phyloP scores from a whole-genome alignment of 768 basidiomycete species.

The Serpula lacrymans region DNA sequence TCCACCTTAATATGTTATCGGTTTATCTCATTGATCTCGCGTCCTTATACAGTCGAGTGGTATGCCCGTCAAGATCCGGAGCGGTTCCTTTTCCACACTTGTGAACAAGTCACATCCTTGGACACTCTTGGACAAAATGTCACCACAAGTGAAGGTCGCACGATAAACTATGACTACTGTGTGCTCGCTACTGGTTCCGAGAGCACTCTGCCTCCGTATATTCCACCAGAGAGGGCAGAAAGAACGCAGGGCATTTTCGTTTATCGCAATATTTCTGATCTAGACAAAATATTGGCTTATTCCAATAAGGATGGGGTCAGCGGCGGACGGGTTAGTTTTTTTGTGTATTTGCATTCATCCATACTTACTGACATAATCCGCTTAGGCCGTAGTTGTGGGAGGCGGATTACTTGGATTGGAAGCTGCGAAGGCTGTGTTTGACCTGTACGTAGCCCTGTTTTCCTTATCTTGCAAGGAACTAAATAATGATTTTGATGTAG shows the following conservation, averaged over 20 bases:
- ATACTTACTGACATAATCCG: not conserved
- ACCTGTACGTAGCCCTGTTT: constrained; percentile 37
- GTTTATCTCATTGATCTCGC: not conserved
- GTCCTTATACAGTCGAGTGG: constrained; percentile 45
- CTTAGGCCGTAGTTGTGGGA: constrained; percentile 58
- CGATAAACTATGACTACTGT: constrained; percentile 55
- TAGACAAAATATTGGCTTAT: constrained; percentile 62
- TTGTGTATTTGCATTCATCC: not conserved
- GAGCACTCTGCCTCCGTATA: constrained; percentile 59
- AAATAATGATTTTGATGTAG: constrained; percentile 5
- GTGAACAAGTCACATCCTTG: constrained; percentile 44
- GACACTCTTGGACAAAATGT: constrained; percentile 39
- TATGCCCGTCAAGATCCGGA: constrained; percentile 56
- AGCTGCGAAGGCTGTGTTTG: constrained; percentile 70
- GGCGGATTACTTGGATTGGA: constrained; percentile 72
- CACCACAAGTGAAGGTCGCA: constrained; percentile 42
- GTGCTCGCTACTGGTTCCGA: constrained; percentile 69
- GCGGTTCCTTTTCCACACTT: constrained; percentile 49
- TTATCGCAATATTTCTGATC: constrained; percentile 68
- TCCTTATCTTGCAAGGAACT: not conserved
- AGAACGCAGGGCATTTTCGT: constrained; percentile 59
- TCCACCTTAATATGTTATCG: not conserved
- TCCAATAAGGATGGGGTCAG: constrained; percentile 43
- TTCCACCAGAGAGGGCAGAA: constrained; percentile 36
- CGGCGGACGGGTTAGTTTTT: constrained; percentile 18